Evolutionary conservation across 106 monocot species (phyloP).

Genomic region (Apostasia ramifera): DNA sequence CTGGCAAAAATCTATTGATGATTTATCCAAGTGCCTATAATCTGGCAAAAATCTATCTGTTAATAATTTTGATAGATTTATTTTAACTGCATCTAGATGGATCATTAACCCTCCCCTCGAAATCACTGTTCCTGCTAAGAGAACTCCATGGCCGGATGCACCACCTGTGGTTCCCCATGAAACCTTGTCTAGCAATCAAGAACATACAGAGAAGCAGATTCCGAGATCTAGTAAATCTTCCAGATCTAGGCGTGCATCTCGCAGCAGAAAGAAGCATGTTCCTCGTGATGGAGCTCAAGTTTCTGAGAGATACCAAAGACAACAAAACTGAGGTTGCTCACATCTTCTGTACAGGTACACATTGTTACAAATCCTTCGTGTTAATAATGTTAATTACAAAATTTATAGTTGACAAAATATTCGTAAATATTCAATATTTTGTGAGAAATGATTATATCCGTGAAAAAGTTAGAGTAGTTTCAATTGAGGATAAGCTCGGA

Average conservation of each 20-base stretch:
- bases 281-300: conserved; percentile 9
- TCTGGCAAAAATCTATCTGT: not conserved
- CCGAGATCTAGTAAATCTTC: conserved; percentile 32
- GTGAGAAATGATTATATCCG: too few relatives aligned
- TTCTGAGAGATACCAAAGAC: conserved; percentile 12
- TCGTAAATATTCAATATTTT: too few relatives aligned
- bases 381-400: too few relatives aligned
- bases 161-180: conserved; percentile 29
- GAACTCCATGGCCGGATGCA: conserved; percentile 64
- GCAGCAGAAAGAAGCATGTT: conserved; percentile 46
- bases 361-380: too few relatives aligned
- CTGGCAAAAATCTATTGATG: too few relatives aligned
- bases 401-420: too few relatives aligned
- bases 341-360: conserved; percentile 4
- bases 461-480: too few relatives aligned
- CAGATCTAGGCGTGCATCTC: conserved; percentile 43
- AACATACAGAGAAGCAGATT: conserved; percentile 17
- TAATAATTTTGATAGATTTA: not conserved
- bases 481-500: too few relatives aligned
- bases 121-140: conserved; percentile 61
- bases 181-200: conserved; percentile 6
- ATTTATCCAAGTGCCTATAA: too few relatives aligned
- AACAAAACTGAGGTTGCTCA: conserved; percentile 15
- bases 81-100: conserved; percentile 54
- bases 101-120: conserved; percentile 66